Evolutionary conservation across 768 basidiomycete species (phyloP).

Genomic region (Basidioascus undulatus): DNA sequence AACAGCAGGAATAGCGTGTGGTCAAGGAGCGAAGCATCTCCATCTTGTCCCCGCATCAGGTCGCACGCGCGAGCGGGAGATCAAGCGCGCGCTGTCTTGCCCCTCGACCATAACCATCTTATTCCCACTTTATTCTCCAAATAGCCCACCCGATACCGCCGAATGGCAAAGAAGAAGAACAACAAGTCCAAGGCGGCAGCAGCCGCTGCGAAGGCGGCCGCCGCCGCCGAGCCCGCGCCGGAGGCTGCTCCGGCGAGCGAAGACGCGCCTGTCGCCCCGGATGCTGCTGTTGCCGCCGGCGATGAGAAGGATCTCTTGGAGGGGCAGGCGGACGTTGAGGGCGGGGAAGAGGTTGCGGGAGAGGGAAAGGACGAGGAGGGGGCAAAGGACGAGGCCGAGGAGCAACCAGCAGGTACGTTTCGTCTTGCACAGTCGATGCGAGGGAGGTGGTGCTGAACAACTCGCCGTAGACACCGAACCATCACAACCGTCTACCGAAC

Average conservation of each 20-base stretch:
- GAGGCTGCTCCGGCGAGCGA: no score
- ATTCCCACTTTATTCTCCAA: no score
- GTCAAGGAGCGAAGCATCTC: no score
- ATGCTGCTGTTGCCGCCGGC: background rate
- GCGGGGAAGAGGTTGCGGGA: background rate
- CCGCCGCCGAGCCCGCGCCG: no score
- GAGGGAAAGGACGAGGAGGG: background rate
- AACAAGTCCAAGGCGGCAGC: background rate
- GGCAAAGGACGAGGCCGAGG: background rate
- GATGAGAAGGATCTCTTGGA: background rate
- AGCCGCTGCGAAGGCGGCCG: background rate
- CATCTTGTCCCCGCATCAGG: no score
- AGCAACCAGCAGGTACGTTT: background rate
- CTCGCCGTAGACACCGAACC: background rate
- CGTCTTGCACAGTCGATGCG: background rate
- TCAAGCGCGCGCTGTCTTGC: no score
- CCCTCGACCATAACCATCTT: no score
- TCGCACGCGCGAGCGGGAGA: no score
- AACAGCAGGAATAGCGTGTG: no score
- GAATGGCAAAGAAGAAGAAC: no score
- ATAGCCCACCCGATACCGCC: no score
- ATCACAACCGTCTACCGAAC: no score
- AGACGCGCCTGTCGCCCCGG: background rate
- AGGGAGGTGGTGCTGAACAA: background rate
- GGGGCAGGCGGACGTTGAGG: background rate